Evolutionary conservation across 2,329 filamentous ascomycete genomes (phyloP), one percentile per base, ranked within the genome.

Genomic region (Pseudogymnoascus sp.): DNA sequence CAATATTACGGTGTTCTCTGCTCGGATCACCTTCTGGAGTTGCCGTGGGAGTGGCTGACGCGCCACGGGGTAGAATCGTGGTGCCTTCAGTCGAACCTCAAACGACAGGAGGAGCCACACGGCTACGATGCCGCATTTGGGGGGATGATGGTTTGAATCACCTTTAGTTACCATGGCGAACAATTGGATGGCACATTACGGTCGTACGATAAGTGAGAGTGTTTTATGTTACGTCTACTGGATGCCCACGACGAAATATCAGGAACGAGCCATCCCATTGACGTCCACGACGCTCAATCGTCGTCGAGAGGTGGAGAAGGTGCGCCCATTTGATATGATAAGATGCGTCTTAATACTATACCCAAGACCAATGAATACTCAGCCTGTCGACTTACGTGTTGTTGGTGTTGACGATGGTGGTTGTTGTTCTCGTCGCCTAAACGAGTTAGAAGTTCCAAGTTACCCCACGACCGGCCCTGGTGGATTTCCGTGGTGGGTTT

Each of bases 341-440:
- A 18, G 51, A 21, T 57, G 51, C 51, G 18, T 57, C n/a, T 57
- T 57, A 57, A 57, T 34, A 57, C 51, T 57, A 57, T 57, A 57
- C 29, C 18, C 51, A 11, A 57, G 51, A 57, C 51, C 16, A 57
- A 57, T 57, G 26, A 11, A 21, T 57, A 21, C n/a, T 34, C 29
- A 21, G 51, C 2, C 51, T 34, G 51, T 57, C 51, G 5, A 21
- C 29, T 57, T 57, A 57, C 51, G 29, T 57, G 51, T 57, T 34
- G 51, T 34, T 57, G 51, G 26, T 34, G 29, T 18, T 11, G n/a
- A 34, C 10, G 29, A 57, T 16, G 11, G 26, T 57, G 7, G 51
- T 34, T 57, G 29, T 34, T 57, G 51, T 57, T 29, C 51, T 34
- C 29, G n/a, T 18, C 51, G 51, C 51, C 51, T 34, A 57, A 34